These are phyloP conservation scores for Mortierella sp. DNA, from an alignment of 371 early-diverging fungal species.

Conservation along the genomic window DNA sequence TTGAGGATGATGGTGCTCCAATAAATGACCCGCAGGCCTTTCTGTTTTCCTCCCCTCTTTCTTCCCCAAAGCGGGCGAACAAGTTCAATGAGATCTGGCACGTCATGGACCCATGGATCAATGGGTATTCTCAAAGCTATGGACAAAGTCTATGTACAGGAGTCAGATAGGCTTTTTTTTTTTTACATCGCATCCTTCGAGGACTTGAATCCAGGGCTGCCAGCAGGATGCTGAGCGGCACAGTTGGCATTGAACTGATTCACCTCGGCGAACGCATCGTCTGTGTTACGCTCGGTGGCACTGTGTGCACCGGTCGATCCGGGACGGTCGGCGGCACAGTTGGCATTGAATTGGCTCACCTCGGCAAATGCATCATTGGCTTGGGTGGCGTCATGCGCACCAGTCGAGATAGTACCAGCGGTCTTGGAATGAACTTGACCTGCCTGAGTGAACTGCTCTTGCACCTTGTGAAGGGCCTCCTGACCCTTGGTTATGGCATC, in stretches of 20 bases:
- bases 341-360: constrained; percentile 26
- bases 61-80: too few species aligned
- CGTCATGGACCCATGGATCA: too few species aligned
- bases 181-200: background rate
- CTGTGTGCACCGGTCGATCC: too few species aligned
- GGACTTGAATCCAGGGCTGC: constrained; percentile 9
- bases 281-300: too few species aligned
- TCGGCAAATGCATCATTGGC: constrained; percentile 16
- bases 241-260: constrained; percentile 5
- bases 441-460: constrained; percentile 23
- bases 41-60: too few species aligned
- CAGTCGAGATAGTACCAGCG: background rate
- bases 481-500: constrained; percentile 31
- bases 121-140: too few species aligned
- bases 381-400: background rate
- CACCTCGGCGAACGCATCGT: background rate
- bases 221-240: constrained; percentile 10
- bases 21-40: too few species aligned
- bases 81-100: too few species aligned
- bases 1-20: constrained; percentile 5
- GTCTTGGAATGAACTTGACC: background rate
- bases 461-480: constrained; percentile 21
- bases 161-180: background rate
- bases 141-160: too few species aligned
- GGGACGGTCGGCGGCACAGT: too few species aligned